phyloP scores from a whole-genome alignment of 164 flowering plant genomes.

The Vitis amurensis region DNA sequence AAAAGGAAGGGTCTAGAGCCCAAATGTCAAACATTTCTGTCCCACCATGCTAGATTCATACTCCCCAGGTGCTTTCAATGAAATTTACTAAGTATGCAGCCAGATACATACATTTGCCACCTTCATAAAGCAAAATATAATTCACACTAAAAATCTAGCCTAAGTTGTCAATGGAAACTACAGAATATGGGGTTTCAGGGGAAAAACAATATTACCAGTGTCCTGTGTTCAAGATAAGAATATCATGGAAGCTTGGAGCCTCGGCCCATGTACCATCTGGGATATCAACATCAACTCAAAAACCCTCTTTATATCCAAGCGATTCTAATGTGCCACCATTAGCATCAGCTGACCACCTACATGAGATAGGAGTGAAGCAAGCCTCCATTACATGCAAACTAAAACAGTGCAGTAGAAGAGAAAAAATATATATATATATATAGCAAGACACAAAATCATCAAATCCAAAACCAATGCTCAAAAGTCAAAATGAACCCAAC shows the following conservation, averaged over 20 bases:
- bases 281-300: conserved; percentile 90
- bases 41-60: too few relatives aligned
- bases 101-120: neutral
- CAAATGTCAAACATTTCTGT: too few relatives aligned
- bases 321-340: conserved; percentile 72
- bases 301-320: conserved; percentile 87
- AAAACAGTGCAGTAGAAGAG: too few relatives aligned
- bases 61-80: too few relatives aligned
- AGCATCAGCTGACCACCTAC: conserved; percentile 74
- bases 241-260: conserved; percentile 80
- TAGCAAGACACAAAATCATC: too few relatives aligned
- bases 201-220: conserved; percentile 68
- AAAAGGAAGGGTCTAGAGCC: too few relatives aligned
- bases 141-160: too few relatives aligned
- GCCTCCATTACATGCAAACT: neutral
- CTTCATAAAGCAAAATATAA: neutral
- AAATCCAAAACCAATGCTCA: too few relatives aligned
- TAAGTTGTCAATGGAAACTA: neutral
- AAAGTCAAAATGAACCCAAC: neutral
- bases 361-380: conserved; percentile 11
- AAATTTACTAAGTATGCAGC: too few relatives aligned
- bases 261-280: conserved; percentile 86
- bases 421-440: neutral
- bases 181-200: neutral
- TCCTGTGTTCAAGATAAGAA: conserved; percentile 90